Evolutionary conservation across 2,329 filamentous ascomycete genomes (phyloP), one percentile per base, ranked within the genome.

Genomic region (Alternaria solani): DNA sequence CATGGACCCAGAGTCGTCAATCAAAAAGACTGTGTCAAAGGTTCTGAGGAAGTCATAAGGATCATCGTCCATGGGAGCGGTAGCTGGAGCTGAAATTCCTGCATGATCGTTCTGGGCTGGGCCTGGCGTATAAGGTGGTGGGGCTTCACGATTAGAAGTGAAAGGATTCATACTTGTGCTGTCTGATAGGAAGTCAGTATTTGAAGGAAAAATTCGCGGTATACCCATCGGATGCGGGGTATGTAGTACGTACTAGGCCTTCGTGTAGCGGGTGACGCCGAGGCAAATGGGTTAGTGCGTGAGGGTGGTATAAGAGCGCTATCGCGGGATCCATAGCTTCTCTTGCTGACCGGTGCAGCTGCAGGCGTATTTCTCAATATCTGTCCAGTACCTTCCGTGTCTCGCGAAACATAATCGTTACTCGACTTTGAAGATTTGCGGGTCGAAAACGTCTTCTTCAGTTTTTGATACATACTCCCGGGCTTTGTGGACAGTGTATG

Each of bases 1-100:
- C 94, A 98, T 98, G 69, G 90, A 94, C 5, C 88, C 87, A n/a
- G 90, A 93, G 81, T 98, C 94, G 75, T 98, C 94, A 73, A 98
- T 92, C 1, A 98, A 80, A 76, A 98, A 94, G 57, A 94, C 81
- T 32, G 93, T 97, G 80, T 98, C 93, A 75, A 97, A 97, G 16
- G 84, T 84, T 42, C 80, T 77, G 5, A 98, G 87, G 75, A 96
- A 96, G 2, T 88, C 85, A 74, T 92, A 95, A 2, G 84, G 86
- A 69, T 93, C 89, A 25, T 60, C 34, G 30, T 67, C 64, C 8
- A 76, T 61, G 8, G 65, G 49, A 43, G 59, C 38, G 2, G 64
- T 38, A 3, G 42, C 41, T 16, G 67, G 39, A 1, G 51, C 26
- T 23, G 60, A 18, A 41, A 26, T 30, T 34, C 59, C 7, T 38